These are phyloP conservation scores for Metschnikowia shivogae DNA, from an alignment of 805 yeast species.

Conservation along the genomic window DNA sequence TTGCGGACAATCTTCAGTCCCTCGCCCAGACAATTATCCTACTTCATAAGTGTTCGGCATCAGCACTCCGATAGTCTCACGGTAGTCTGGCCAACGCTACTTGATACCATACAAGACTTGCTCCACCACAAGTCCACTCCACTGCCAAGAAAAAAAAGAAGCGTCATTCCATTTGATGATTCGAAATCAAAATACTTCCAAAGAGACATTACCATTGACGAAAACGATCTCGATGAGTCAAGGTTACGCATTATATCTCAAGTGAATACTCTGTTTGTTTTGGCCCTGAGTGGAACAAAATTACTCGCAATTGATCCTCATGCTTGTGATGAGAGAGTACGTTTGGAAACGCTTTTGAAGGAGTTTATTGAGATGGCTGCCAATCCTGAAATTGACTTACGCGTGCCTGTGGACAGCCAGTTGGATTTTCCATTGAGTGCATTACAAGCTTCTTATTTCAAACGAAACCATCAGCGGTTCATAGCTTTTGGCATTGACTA, in stretches of 20 bases:
- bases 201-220: not conserved
- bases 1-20: not conserved
- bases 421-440: constrained; percentile 17
- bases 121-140: not conserved
- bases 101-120: not conserved
- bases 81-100: not conserved
- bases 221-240: not conserved
- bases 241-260: constrained; percentile 45
- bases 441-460: constrained; percentile 30
- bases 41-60: not conserved
- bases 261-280: constrained; percentile 60
- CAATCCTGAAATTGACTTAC: constrained; percentile 14
- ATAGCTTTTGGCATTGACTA: constrained; percentile 44
- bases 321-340: constrained; percentile 76
- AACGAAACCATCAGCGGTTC: constrained; percentile 25
- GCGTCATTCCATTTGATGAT: not conserved
- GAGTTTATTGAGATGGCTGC: constrained; percentile 30
- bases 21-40: not conserved
- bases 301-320: constrained; percentile 66
- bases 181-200: not conserved
- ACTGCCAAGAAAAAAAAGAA: not conserved
- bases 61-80: not conserved
- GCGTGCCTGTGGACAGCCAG: constrained; percentile 10
- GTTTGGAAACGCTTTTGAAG: constrained; percentile 48
- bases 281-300: constrained; percentile 25